Conservation (phyloP, 78 protist species). For the Dictyostelium purpureum region DNA sequence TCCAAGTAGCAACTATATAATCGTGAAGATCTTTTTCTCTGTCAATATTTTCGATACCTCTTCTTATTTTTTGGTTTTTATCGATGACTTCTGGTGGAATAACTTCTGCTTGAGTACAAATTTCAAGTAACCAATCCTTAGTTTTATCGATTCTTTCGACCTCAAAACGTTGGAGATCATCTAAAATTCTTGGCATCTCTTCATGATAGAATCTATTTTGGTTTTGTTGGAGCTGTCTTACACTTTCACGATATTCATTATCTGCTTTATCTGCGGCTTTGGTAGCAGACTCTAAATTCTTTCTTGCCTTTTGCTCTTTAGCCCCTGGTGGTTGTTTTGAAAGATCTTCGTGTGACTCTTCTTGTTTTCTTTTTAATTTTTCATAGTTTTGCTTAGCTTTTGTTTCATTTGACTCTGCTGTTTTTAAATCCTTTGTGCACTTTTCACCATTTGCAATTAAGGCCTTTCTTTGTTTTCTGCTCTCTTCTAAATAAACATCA, state of each 20-base stretch:
- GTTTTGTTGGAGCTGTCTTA: conserved; percentile 32
- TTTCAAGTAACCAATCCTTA: conserved; percentile 51
- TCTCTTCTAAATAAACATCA: conserved; percentile 28
- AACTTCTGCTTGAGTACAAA: neutral
- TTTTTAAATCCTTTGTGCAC: conserved; percentile 50
- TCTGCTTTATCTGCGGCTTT: conserved; percentile 71
- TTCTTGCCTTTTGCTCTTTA: conserved; percentile 69
- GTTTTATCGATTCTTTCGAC: conserved; percentile 51
- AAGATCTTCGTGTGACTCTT: conserved; percentile 57
- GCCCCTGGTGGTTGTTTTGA: conserved; percentile 73
- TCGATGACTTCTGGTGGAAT: conserved; percentile 15
- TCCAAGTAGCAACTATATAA: conserved; percentile 32
- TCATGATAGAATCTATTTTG: conserved; percentile 68
- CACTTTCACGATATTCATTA: conserved; percentile 51
- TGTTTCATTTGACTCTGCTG: conserved; percentile 56
- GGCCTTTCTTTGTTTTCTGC: conserved; percentile 73
- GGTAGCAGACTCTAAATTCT: conserved; percentile 58
- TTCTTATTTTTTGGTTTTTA: conserved; percentile 36
- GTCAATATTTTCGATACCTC: conserved; percentile 34
- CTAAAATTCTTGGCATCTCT: conserved; percentile 70
- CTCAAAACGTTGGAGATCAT: conserved; percentile 68
- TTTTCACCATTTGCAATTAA: conserved; percentile 57
- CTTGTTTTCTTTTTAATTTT: conserved; percentile 72
- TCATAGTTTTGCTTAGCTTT: conserved; percentile 67
- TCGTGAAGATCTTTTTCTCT: conserved; percentile 61